These are phyloP conservation scores for Ustilago trichophora DNA, from an alignment of 1,284 basidiomycete species.

Conservation along the genomic window DNA sequence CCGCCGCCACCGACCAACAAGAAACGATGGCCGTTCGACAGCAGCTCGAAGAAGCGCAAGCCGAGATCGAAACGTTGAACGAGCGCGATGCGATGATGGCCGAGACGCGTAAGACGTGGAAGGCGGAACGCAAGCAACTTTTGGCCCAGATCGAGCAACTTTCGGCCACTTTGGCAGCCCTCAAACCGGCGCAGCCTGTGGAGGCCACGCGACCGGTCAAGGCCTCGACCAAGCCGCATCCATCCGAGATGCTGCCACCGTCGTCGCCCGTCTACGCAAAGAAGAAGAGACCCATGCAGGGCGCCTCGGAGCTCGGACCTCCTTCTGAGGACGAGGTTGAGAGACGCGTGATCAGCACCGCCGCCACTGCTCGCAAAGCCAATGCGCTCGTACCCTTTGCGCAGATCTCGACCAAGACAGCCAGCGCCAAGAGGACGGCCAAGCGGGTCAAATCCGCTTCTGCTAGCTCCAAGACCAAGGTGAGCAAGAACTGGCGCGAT, in stretches of 20 bases:
- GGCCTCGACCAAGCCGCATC: conserved; percentile 8
- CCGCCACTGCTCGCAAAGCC: conserved; percentile 10
- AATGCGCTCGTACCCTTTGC: conserved; percentile 33
- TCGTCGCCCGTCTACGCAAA: conserved; percentile 42
- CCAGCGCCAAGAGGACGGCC: conserved; percentile 7
- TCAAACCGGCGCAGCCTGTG: too few species aligned
- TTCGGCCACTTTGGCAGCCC: not conserved
- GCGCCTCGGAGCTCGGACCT: conserved; percentile 36
- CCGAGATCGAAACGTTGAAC: conserved; percentile 24
- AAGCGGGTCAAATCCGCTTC: conserved; percentile 13
- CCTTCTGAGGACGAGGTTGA: conserved; percentile 31
- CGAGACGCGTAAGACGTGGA: conserved; percentile 41
- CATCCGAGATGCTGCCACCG: conserved; percentile 12
- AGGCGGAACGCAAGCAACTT: conserved; percentile 36
- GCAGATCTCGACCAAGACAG: conserved; percentile 19
- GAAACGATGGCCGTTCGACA: too few species aligned
- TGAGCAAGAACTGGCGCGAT: conserved; percentile 35
- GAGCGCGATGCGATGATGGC: conserved; percentile 44
- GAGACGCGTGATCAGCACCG: conserved; percentile 4
- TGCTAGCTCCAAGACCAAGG: conserved; percentile 6
- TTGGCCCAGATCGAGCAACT: conserved; percentile 27
- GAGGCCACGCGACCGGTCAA: conserved; percentile 7
- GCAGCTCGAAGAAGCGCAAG: conserved; percentile 21
- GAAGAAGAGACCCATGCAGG: conserved; percentile 45
- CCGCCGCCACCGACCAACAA: too few species aligned